A percentile compares a stretch with the other conserved stretches of the same genome.
These are phyloP conservation scores for Chionographis japonica DNA, from an alignment of 106 monocot species.

Conservation along the genomic window DNA sequence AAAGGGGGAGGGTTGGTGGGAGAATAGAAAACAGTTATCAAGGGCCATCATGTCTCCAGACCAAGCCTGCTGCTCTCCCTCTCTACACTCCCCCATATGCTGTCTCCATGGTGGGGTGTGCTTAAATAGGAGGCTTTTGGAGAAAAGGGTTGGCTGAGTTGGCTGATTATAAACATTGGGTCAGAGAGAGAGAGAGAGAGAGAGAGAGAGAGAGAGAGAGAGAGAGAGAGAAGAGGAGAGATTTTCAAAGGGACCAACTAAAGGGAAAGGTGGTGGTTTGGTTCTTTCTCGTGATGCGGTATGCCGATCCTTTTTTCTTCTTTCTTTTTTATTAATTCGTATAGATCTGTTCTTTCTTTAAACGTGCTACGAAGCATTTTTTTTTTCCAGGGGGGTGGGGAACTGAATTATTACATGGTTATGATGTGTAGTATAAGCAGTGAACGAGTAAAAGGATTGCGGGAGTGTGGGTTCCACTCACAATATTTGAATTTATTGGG, in stretches of 20 bases:
- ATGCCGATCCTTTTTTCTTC: conserved; percentile 9
- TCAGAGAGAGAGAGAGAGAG: background rate
- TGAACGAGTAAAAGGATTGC: background rate
- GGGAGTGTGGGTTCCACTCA: no score
- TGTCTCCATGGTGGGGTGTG: background rate
- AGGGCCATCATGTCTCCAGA: conserved; percentile 25
- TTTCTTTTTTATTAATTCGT: background rate
- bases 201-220: background rate
- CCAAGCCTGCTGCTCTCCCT: background rate
- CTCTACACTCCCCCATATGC: background rate
- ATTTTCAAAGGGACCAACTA: background rate
- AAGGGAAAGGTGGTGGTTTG: conserved; percentile 17
- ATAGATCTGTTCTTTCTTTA: background rate
- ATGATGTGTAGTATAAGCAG: background rate
- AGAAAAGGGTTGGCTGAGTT: background rate
- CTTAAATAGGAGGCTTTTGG: conserved; percentile 17
- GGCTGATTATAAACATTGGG: conserved; percentile 14
- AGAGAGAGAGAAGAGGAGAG: background rate
- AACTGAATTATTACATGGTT: conserved; percentile 3
- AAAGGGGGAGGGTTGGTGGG: background rate
- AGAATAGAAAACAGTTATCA: conserved; percentile 14
- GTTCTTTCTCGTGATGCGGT: conserved; percentile 45
- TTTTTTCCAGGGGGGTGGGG: conserved; percentile 1
- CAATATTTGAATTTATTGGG: no score
- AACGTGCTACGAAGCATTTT: background rate